Percentiles rank a stretch among this genome's conserved stretches.
Conservation (phyloP, 129 eudicot genomes). For the Flaveria brownii region DNA sequence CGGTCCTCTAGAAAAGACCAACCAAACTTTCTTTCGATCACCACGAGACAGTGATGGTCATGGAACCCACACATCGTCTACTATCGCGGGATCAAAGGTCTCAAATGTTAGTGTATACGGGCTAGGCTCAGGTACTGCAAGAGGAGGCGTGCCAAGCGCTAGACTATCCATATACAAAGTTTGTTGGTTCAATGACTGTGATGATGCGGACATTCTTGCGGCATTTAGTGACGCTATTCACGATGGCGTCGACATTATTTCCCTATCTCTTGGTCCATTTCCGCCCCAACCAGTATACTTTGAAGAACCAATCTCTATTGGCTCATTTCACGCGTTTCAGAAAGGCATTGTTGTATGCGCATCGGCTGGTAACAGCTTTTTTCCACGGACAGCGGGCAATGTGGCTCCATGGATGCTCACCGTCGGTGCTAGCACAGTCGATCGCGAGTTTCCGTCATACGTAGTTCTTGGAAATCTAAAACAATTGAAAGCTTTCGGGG, state of each 20-base stretch:
- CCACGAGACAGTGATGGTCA: conserved; percentile 65
- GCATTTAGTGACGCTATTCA: conserved; percentile 64
- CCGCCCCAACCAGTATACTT: conserved; percentile 49
- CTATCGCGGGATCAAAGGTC: conserved; percentile 65
- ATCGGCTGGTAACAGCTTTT: conserved; percentile 55
- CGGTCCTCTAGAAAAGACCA: conserved; percentile 51
- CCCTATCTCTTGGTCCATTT: conserved; percentile 56
- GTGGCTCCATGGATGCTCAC: conserved; percentile 78
- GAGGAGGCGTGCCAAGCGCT: conserved; percentile 70
- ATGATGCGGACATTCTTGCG: conserved; percentile 62
- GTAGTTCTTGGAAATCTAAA: conserved; percentile 53
- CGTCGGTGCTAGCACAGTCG: conserved; percentile 71
- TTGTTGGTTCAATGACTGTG: conserved; percentile 56
- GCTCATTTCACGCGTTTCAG: conserved; percentile 61
- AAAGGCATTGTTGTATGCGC: conserved; percentile 61
- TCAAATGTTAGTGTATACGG: conserved; percentile 43
- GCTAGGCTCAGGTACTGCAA: conserved; percentile 56
- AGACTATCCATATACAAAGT: conserved; percentile 68
- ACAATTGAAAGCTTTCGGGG: conserved; percentile 49
- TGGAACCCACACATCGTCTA: conserved; percentile 67
- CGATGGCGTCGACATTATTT: conserved; percentile 65
- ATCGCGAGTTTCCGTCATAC: conserved; percentile 52
- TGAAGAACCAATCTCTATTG: conserved; percentile 46
- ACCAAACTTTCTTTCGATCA: conserved; percentile 49
- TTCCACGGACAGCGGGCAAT: conserved; percentile 47